Base-by-base conservation (phyloP, 306 rosid genomes). In the Citrullus mucosospermus region DNA sequence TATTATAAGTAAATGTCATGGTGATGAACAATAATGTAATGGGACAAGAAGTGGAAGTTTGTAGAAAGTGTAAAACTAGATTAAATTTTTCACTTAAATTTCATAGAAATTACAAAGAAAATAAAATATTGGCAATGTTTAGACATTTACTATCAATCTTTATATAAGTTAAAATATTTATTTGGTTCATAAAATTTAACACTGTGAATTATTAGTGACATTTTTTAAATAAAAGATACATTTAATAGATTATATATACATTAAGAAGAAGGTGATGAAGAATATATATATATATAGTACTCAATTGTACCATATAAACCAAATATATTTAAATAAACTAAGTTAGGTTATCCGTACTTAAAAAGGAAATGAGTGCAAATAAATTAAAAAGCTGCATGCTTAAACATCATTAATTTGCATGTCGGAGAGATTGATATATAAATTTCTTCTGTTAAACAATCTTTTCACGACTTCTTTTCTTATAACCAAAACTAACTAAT, bases 391-490 rank as follows among this genome's bases (percentile, higher is more conserved):
- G 76, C 1, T 71, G 56, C 76, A 71, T 71, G 76, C 76, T 71
- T 48, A 71, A 22, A 71, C 76, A 69, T 43, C 75, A 46, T 71
- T 48, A 46, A 48, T 71, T 68, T 71, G 76, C 7, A 6, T 71
- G 76, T 71, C 76, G 76, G 76, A 25, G 2, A 66, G n/a, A 12
- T 43, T 67, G 4, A 41, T 41, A 18, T 34, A 67, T 6, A 25
- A 30, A 39, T 43, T 71, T 71, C n/a, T 69, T 44, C 75, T 20
- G 75, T 69, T 69, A 46, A 69, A 69, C 75, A 69, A 69, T 69
- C 75, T 43, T 69, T 69, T 69, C 75, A 44, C 75, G 11, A 20
- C 75, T 65, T 63, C 12, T 68, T 39, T n/a, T 68, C 34, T 10
- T 46, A 70, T 22, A 22, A 70, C 57, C 56, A 70, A 70, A 53